Base-by-base conservation (phyloP, 1,284 basidiomycete species). In the Trametes versicolor region DNA sequence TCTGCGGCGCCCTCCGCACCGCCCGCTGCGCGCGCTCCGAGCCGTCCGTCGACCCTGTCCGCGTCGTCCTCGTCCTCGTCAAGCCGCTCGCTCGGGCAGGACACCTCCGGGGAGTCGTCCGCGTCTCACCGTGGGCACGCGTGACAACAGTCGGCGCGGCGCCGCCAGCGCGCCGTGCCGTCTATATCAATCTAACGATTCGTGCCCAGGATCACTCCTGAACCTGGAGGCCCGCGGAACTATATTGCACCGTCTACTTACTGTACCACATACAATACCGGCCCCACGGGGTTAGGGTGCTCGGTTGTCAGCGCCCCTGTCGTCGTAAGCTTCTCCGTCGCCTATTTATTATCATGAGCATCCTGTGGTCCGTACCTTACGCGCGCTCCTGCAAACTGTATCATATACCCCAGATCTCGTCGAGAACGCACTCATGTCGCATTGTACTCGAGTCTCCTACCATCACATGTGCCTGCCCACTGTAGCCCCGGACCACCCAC, bases 81-180 rank as follows among this genome's bases (percentile, higher is more conserved):
- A 9, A 27, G 32, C 36, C 60, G 60, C 48, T 52, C 61, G 27
- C 54, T 36, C 15, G 49, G 37, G 27, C 61, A 36, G 19, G 54
- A 62, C 29, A 52, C 61, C 54, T 53, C 54, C 41, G 49, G 55
- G n/a, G 60, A 57, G 37, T 21, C 61, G 21, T 43, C 61, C 37
- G 41, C 61, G 49, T 52, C 61, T 43, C 61, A 57, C 49, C 61
- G 61, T 12, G 61, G 56, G 10, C 61, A 52, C 19, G 61, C 61
- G 49, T 62, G 54, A 62, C 32, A 47, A 36, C 25, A 25, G 36
- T 19, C 47, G 47, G 34, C 48, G 53, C 60, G 53, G 50, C 32
- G 19, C 32, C 17, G 25, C 3, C 32, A 29, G 29, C 17, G 50
- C 50, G 29, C 13, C 41, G 37, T 29, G 23, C 39, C 27, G 43